Evolutionary conservation across 148 eudicot genomes (phyloP).

Genomic region (Amaranthus hypochondriacus): DNA sequence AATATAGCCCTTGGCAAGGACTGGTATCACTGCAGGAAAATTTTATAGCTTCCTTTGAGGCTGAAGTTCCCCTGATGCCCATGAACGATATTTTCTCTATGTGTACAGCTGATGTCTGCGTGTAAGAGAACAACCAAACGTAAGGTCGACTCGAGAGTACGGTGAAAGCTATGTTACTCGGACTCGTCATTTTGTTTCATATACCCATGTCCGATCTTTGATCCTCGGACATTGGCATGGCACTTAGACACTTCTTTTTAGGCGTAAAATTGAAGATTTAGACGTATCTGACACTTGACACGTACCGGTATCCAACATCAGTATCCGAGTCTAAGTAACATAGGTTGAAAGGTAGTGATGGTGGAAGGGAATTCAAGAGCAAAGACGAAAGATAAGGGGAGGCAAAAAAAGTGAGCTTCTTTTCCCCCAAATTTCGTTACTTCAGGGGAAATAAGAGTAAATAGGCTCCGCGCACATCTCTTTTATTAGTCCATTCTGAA

Average conservation of each 20-base stretch:
- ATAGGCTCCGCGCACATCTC: no score
- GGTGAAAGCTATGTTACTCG: neutral
- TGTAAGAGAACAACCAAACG: neutral
- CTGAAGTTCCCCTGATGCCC: conserved; percentile 75
- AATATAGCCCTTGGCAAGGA: conserved; percentile 61
- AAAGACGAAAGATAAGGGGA: neutral
- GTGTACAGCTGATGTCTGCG: conserved; percentile 68
- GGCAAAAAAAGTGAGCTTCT: neutral
- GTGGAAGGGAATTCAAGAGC: no score
- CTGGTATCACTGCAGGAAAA: conserved; percentile 75
- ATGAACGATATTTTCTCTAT: conserved; percentile 52
- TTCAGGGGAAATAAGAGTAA: no score
- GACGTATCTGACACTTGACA: no score
- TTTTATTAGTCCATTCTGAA: no score
- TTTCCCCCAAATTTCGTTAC: no score
- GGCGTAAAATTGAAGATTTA: no score
- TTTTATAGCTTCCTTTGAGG: conserved; percentile 64
- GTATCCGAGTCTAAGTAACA: no score
- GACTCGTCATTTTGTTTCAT: neutral
- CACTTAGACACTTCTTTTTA: no score
- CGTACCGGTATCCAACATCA: no score
- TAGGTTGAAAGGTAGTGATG: no score
- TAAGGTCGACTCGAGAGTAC: neutral
- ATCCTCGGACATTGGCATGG: neutral
- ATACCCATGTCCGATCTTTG: neutral